These are phyloP conservation scores for Boletus huronensis DNA, from an alignment of 768 basidiomycete species.

Conservation along the genomic window DNA sequence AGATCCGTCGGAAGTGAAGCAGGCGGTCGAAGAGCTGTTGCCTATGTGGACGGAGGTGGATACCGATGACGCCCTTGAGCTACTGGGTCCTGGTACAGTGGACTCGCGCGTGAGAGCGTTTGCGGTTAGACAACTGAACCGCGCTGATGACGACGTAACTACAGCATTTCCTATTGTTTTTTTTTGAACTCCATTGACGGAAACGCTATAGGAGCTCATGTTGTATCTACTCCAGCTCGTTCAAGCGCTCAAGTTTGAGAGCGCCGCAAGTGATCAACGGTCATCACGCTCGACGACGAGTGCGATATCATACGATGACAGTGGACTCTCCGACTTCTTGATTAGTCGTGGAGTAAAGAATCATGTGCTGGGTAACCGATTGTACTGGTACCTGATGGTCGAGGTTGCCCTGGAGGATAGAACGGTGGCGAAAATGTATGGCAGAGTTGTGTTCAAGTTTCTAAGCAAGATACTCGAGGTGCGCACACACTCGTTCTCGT, in stretches of 20 bases:
- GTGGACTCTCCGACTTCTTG: slow-evolving; percentile 90
- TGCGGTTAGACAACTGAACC: slow-evolving; percentile 84
- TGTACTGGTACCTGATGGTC: slow-evolving; percentile 98
- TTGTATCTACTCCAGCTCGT: slow-evolving; percentile 94
- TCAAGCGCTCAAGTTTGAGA: slow-evolving; percentile 97
- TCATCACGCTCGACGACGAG: slow-evolving; percentile 69
- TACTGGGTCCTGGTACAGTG: slow-evolving; percentile 85
- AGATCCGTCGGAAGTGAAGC: slow-evolving; percentile 93
- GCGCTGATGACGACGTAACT: slow-evolving; percentile 92
- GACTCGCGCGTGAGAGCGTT: slow-evolving; percentile 92
- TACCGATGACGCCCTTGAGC: slow-evolving; percentile 92
- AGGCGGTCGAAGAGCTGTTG: slow-evolving; percentile 92
- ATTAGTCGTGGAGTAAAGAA: slow-evolving; percentile 83
- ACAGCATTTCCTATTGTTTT: neutral
- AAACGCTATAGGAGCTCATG: slow-evolving; percentile 67
- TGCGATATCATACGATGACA: slow-evolving; percentile 84
- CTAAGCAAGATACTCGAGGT: slow-evolving; percentile 88
- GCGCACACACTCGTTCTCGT: slow-evolving; percentile 9
- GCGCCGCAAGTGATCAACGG: slow-evolving; percentile 69
- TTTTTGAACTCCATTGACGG: neutral
- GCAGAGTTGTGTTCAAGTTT: slow-evolving; percentile 84
- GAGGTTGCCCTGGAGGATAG: slow-evolving; percentile 88
- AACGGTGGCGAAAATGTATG: slow-evolving; percentile 89
- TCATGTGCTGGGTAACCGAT: slow-evolving; percentile 78
- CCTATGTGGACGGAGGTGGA: slow-evolving; percentile 98